Conservation (phyloP, 139 green algal species). For the Coccomyxa sp. region DNA sequence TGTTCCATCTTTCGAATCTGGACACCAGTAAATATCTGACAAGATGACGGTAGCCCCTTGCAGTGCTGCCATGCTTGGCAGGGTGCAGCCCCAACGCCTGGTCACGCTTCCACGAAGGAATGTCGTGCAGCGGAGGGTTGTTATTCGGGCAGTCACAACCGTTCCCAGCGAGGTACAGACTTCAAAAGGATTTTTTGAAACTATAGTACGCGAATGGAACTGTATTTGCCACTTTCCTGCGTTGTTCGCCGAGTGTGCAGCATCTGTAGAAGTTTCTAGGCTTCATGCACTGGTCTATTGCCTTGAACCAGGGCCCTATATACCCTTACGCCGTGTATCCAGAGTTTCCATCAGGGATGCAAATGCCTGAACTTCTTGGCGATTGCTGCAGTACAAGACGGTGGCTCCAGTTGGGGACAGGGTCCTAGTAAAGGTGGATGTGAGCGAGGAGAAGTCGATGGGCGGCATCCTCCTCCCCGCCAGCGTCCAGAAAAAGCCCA, state of each 20-base stretch:
- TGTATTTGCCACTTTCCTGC: no score
- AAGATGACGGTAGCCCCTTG: neutral
- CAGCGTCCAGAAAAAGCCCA: conserved; percentile 78
- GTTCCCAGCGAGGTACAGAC: neutral
- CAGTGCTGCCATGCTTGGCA: neutral
- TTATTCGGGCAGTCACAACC: neutral
- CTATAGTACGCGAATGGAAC: no score
- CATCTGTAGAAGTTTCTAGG: no score
- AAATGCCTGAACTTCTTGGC: neutral
- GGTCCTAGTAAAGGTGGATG: conserved; percentile 82
- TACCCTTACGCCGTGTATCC: no score
- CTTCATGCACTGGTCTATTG: no score
- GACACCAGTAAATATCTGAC: no score
- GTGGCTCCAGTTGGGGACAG: conserved; percentile 83
- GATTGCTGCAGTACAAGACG: conserved; percentile 54
- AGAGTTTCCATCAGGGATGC: no score
- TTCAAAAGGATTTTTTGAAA: no score
- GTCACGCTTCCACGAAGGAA: neutral
- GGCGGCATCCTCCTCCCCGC: conserved; percentile 90
- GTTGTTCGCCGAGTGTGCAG: no score
- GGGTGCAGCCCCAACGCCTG: neutral
- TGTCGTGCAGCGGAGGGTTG: no score
- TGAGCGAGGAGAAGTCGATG: conserved; percentile 73
- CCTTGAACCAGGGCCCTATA: no score
- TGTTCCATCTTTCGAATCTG: no score